Percentiles rank a stretch among this genome's conserved stretches.
Evolutionary conservation across 75 land plant species (phyloP).

Genomic region (Picea glauca): DNA sequence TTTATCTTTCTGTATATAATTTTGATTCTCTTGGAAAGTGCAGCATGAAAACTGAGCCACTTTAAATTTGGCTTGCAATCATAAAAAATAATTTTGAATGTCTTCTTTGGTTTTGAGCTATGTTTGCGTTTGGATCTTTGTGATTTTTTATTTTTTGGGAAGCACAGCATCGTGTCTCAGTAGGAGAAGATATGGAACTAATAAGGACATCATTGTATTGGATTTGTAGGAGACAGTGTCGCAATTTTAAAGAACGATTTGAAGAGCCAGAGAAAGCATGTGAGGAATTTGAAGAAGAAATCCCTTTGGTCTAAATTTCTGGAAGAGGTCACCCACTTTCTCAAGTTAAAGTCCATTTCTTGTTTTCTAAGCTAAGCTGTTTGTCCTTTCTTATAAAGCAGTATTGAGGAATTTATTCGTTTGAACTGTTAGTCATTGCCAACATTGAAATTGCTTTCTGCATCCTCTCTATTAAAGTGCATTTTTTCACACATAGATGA

Average conservation of each 20-base stretch:
- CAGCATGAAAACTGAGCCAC: background rate
- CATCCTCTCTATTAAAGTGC: background rate
- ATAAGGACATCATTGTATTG: conserved; percentile 12
- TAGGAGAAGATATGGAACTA: background rate
- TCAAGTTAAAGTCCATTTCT: conserved; percentile 5
- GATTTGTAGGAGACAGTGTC: conserved; percentile 62
- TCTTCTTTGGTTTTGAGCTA: too few species aligned
- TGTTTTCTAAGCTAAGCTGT: background rate
- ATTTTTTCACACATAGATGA: background rate
- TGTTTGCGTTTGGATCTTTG: background rate
- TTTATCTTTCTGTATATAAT: background rate
- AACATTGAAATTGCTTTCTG: background rate
- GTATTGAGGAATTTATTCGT: background rate
- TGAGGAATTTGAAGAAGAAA: conserved; percentile 76
- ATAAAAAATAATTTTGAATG: background rate
- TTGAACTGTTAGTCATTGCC: too few species aligned
- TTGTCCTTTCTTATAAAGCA: background rate
- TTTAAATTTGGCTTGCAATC: background rate
- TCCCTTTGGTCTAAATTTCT: conserved; percentile 86
- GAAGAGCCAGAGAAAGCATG: conserved; percentile 78
- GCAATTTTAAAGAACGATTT: conserved; percentile 63
- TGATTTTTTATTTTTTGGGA: background rate
- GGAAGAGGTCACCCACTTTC: conserved; percentile 65
- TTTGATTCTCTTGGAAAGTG: background rate
- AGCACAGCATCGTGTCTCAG: background rate